Percentiles rank a stretch among this genome's conserved stretches.
phyloP scores from a whole-genome alignment of 257 asterid genomes.

The Solanum rostratum region DNA sequence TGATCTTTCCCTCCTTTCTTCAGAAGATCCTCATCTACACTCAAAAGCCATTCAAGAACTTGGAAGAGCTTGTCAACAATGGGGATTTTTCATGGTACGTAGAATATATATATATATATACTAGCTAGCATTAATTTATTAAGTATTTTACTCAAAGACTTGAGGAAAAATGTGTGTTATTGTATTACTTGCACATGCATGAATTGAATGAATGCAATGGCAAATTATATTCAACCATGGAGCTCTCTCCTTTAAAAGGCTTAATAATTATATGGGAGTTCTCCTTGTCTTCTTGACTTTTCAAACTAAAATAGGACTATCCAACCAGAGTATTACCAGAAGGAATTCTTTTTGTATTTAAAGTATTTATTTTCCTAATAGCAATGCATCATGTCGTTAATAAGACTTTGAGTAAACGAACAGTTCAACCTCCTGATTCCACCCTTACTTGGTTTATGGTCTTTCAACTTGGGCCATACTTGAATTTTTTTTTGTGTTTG shows the following conservation, averaged over 20 bases:
- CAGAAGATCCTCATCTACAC: conserved; percentile 16
- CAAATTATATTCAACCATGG: background rate
- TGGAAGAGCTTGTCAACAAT: conserved; percentile 37
- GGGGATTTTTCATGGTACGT: conserved; percentile 67
- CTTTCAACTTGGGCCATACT: too few relatives aligned
- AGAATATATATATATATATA: background rate
- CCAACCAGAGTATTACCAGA: too few relatives aligned
- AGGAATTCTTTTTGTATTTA: too few relatives aligned
- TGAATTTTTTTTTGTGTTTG: too few relatives aligned
- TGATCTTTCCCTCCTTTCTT: conserved; percentile 33
- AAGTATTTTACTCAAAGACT: background rate
- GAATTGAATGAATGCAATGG: background rate
- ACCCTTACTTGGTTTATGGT: too few relatives aligned
- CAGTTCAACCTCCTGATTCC: too few relatives aligned
- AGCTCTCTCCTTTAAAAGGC: background rate
- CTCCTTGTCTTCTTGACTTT: background rate
- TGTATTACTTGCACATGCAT: background rate
- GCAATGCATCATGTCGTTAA: too few relatives aligned
- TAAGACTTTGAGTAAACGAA: too few relatives aligned
- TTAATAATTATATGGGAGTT: too few relatives aligned
- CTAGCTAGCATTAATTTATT: too few relatives aligned
- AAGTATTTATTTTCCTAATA: too few relatives aligned
- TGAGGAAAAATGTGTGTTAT: background rate
- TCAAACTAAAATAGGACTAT: too few relatives aligned
- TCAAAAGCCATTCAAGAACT: conserved; percentile 35